These are phyloP conservation scores for Backusella morwellensis DNA, from an alignment of 192 early-diverging fungal species.

Conservation along the genomic window DNA sequence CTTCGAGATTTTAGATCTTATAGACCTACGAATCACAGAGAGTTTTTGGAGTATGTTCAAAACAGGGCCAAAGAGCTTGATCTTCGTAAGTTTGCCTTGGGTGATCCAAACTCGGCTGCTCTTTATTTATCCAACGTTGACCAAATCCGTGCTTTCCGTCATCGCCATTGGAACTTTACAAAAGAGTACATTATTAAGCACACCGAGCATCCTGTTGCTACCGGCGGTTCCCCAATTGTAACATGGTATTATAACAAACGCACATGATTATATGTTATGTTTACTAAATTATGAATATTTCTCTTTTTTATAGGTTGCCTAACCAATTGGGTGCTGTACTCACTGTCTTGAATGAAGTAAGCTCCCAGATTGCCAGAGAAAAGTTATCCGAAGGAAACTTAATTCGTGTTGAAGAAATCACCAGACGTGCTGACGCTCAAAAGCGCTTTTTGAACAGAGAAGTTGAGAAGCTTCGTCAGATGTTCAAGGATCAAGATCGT, in stretches of 20 bases:
- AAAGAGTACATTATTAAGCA: slow-evolving; percentile 85
- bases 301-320: slow-evolving; percentile 65
- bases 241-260: slow-evolving; percentile 42
- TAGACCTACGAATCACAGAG: slow-evolving; percentile 76
- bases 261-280: not conserved
- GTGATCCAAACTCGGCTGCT: slow-evolving; percentile 62
- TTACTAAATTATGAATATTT: slow-evolving; percentile 21
- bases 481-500: slow-evolving; percentile 28
- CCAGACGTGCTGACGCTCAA: slow-evolving; percentile 58
- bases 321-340: slow-evolving; percentile 66
- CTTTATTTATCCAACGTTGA: slow-evolving; percentile 78
- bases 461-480: slow-evolving; percentile 50
- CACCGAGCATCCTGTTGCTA: slow-evolving; percentile 70
- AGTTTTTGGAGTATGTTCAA: slow-evolving; percentile 73
- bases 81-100: slow-evolving; percentile 60
- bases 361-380: slow-evolving; percentile 50
- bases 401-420: slow-evolving; percentile 57
- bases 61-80: slow-evolving; percentile 41
- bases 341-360: slow-evolving; percentile 59
- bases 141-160: slow-evolving; percentile 80
- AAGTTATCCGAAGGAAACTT: slow-evolving; percentile 60
- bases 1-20: slow-evolving; percentile 75
- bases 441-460: slow-evolving; percentile 63
- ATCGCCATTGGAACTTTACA: slow-evolving; percentile 87
- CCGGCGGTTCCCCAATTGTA: slow-evolving; percentile 67